phyloP scores from a whole-genome alignment of 768 basidiomycete species.

The Lentinula lateritia region DNA sequence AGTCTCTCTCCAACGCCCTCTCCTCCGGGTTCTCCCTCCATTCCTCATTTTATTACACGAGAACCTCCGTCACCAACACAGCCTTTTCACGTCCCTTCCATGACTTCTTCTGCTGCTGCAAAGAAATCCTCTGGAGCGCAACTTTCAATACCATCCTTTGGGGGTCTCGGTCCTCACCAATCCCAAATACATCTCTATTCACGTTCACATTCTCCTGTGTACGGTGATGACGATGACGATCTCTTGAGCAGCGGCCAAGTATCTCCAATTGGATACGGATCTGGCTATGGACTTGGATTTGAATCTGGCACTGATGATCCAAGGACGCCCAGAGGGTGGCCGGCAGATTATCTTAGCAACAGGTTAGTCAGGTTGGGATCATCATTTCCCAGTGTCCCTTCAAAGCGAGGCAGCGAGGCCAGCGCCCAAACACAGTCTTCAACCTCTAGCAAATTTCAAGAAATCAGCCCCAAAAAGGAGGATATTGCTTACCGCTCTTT shows the following conservation, averaged over 20 bases:
- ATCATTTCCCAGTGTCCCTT: neutral
- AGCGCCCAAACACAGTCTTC: neutral
- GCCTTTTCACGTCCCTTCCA: neutral
- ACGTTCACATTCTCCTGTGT: neutral
- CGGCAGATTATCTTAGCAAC: neutral
- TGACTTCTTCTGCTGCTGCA: neutral
- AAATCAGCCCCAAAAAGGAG: neutral
- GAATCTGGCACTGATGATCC: conserved; percentile 3
- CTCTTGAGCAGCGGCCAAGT: conserved; percentile 75
- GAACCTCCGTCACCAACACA: neutral
- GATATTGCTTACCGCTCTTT: neutral
- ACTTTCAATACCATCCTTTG: neutral
- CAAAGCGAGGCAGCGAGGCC: neutral
- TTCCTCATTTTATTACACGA: neutral
- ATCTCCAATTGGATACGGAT: conserved; percentile 58
- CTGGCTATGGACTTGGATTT: neutral
- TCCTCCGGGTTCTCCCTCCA: conserved; percentile 1
- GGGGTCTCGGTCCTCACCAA: neutral
- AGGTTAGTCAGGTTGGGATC: neutral
- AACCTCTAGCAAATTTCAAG: neutral
- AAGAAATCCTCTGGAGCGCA: neutral
- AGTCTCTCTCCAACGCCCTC: conserved; percentile 1
- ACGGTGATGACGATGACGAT: conserved; percentile 52
- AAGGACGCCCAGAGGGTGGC: conserved; percentile 1
- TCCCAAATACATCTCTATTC: conserved; percentile 1